Evolutionary conservation across 768 basidiomycete genomes (phyloP).

Genomic region (Leccinum uliginosum): DNA sequence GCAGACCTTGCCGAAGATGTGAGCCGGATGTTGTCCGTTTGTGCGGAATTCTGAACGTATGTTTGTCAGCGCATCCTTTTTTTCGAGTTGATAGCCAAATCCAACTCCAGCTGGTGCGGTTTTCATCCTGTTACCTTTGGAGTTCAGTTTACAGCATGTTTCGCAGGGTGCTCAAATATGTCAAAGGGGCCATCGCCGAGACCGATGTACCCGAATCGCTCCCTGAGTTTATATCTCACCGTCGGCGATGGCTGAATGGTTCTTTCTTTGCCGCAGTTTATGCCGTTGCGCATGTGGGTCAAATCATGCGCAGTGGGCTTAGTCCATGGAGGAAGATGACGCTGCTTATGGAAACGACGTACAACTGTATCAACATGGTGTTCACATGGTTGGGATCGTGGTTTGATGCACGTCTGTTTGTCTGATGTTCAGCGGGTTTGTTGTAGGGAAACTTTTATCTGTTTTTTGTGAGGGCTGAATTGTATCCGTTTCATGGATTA

Average conservation of each 20-base stretch:
- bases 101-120: conserved; percentile 69
- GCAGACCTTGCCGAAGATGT: conserved; percentile 89
- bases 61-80: conserved; percentile 70
- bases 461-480: conserved; percentile 67
- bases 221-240: conserved; percentile 91
- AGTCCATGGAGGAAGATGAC: conserved; percentile 67
- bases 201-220: conserved; percentile 93
- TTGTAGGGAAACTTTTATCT: conserved; percentile 88
- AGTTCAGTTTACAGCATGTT: conserved; percentile 7
- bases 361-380: conserved; percentile 81
- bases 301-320: conserved; percentile 46
- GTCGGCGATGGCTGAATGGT: conserved; percentile 86
- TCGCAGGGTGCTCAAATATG: conserved; percentile 90
- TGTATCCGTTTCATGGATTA: background rate
- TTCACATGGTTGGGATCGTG: conserved; percentile 92
- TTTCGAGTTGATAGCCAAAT: conserved; percentile 74
- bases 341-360: conserved; percentile 77
- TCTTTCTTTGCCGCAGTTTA: conserved; percentile 96
- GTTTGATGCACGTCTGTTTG: conserved; percentile 23
- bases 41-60: background rate
- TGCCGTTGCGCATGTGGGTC: conserved; percentile 70
- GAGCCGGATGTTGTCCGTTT: conserved; percentile 18
- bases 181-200: conserved; percentile 88
- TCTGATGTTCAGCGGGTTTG: background rate
- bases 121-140: conserved; percentile 1